phyloP scores from a whole-genome alignment of 345 rosid genomes.

The Linum trigynum region DNA sequence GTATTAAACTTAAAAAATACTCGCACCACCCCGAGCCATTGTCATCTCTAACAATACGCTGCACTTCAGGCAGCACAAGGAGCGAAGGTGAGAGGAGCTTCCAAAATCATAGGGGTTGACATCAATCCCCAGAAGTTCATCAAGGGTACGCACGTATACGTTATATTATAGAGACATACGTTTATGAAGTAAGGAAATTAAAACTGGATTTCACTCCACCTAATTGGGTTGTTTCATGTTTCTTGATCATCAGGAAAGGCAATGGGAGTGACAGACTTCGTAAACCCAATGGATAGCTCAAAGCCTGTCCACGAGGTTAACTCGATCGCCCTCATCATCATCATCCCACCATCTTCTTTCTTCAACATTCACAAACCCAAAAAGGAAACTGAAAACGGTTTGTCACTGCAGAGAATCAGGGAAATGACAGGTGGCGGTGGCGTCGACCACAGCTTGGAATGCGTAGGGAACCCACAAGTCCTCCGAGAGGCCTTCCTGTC shows the following conservation, averaged over 20 bases:
- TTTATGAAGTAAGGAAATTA: no score
- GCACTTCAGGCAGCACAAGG: slow-evolving; percentile 46
- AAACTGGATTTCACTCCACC: no score
- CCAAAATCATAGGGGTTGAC: slow-evolving; percentile 56
- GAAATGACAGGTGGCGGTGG: slow-evolving; percentile 44
- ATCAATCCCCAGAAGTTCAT: slow-evolving; percentile 37
- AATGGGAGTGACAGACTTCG: slow-evolving; percentile 30
- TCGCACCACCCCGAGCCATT: no score
- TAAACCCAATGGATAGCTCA: slow-evolving; percentile 23
- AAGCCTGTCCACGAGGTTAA: slow-evolving; percentile 31
- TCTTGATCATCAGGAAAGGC: slow-evolving; percentile 20
- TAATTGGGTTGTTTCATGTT: not conserved
- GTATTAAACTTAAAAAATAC: no score
- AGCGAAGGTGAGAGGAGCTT: slow-evolving; percentile 54
- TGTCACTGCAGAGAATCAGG: slow-evolving; percentile 32
- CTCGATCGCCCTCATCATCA: not conserved
- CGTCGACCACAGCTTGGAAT: slow-evolving; percentile 56
- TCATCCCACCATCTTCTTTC: no score
- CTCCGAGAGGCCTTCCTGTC: slow-evolving; percentile 68
- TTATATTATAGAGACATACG: no score
- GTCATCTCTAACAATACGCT: no score
- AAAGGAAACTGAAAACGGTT: no score
- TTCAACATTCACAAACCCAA: no score
- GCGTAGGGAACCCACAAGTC: slow-evolving; percentile 39
- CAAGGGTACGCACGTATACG: slow-evolving; percentile 25